Conservation (phyloP, 2,329 filamentous ascomycete genomes). For the Phialophora macrospora region DNA sequence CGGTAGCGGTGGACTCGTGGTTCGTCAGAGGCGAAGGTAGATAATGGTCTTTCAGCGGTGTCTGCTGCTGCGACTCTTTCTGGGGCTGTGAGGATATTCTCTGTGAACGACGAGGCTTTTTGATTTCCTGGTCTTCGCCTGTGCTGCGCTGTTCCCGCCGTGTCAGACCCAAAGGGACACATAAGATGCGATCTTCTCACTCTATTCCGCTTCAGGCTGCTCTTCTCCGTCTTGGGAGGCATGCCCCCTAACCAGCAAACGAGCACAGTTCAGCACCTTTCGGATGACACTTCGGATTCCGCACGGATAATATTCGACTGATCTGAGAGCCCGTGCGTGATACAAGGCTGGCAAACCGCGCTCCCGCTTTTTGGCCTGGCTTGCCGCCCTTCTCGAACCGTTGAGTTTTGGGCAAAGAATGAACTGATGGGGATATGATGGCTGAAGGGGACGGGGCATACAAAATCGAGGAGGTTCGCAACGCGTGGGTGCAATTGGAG, state of each 20-base stretch:
- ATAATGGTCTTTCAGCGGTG: slow-evolving; percentile 67
- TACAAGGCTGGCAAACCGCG: background rate
- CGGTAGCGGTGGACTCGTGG: slow-evolving; percentile 66
- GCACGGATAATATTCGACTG: background rate
- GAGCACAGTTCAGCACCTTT: background rate
- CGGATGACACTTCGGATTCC: background rate
- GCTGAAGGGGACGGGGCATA: background rate
- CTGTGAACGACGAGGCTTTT: slow-evolving; percentile 82
- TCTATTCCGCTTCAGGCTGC: slow-evolving; percentile 80
- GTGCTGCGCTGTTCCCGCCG: slow-evolving; percentile 63
- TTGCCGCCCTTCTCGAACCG: background rate
- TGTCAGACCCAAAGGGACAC: slow-evolving; percentile 37
- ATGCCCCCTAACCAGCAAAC: slow-evolving; percentile 36
- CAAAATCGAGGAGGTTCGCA: background rate
- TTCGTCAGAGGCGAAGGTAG: slow-evolving; percentile 82
- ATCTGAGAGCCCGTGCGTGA: background rate
- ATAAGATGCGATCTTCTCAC: slow-evolving; percentile 58
- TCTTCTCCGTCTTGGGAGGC: slow-evolving; percentile 68
- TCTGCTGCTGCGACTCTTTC: slow-evolving; percentile 47
- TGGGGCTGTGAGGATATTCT: slow-evolving; percentile 67
- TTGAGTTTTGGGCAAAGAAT: background rate
- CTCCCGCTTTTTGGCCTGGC: background rate
- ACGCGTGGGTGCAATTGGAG: background rate
- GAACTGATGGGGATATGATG: background rate
- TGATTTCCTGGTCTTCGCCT: slow-evolving; percentile 69